Evolutionary conservation across 2,329 filamentous ascomycete species (phyloP).

Genomic region (Ophioceras dolichostomum): DNA sequence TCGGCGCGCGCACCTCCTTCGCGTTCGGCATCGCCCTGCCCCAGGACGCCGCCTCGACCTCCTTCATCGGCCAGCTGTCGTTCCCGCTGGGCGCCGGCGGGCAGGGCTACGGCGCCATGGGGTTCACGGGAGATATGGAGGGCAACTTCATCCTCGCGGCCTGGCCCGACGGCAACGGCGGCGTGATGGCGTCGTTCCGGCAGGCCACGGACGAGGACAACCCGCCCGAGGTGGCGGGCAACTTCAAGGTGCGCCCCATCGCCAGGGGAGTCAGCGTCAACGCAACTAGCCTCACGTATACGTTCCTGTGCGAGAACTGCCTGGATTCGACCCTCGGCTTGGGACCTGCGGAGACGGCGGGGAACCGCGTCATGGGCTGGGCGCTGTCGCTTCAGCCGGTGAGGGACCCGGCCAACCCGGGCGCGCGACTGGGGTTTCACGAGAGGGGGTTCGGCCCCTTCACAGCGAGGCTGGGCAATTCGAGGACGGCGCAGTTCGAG

Average conservation of each 20-base stretch:
- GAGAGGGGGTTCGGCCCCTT: constrained; percentile 18
- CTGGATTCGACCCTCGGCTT: constrained; percentile 16
- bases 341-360: constrained; percentile 10
- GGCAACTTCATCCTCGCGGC: constrained; percentile 29
- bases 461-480: constrained; percentile 15
- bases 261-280: constrained; percentile 28
- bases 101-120: constrained; percentile 31
- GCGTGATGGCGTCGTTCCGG: constrained; percentile 28
- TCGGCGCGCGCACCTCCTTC: constrained; percentile 24
- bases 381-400: constrained; percentile 16
- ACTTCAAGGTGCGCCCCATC: constrained; percentile 26
- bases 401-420: constrained; percentile 10
- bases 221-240: constrained; percentile 27
- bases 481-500: constrained; percentile 19
- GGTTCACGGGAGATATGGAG: constrained; percentile 30
- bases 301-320: constrained; percentile 29
- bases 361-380: constrained; percentile 22
- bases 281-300: constrained; percentile 28
- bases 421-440: constrained; percentile 16
- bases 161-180: constrained; percentile 26
- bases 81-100: constrained; percentile 24
- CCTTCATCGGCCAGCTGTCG: constrained; percentile 34
- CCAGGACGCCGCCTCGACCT: constrained; percentile 18
- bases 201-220: constrained; percentile 27
- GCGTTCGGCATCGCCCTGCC: constrained; percentile 30